Base-by-base conservation (phyloP, 2,329 filamentous ascomycete species). In the Epichloe aotearoae region DNA sequence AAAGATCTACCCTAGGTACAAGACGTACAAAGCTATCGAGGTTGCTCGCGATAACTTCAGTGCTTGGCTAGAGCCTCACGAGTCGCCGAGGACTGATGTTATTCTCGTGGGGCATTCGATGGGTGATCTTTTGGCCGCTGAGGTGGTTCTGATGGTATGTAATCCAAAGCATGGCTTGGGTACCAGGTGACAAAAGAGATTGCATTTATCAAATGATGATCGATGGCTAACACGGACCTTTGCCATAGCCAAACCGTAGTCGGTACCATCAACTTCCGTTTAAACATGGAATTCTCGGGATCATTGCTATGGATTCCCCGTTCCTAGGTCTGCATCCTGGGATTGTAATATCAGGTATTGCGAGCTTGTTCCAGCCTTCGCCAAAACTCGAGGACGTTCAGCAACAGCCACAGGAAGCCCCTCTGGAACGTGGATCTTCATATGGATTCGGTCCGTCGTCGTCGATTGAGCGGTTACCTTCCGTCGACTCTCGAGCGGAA, bases 321-420 rank as follows among this genome's bases (percentile, higher is more conserved):
- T 88, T 94, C 52, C 72, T 95, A 5, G 90, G 90, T 3, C 84
- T 96, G 62, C 88, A 96, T 65, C 89, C 88, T 1, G 86, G 90
- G 5, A 85, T 96, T 41, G 79, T 95, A 41, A 77, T 82, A n/a
- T 86, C 86, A 38, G 88, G 89, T 2, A 77, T 95, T 50, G 78
- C 82, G 2, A 91, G 87, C 61, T 73, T 95, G 11, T 93, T 95
- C 65, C 69, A 73, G 37, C 65, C 72, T 3, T 65, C 71, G 11
- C 63, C 69, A 14, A 60, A 58, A 20, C 57, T 56, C 5, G 52
- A 54, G 26, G 46, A 45, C 23, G 7, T 33, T 10, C 38, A 44
- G 20, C 19, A 23, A 33, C 19, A 40, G 19, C 20, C 39, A 7
- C 34, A 19, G 12, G 41, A 52, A 52, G 6, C 48, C 10, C 15